Percentiles rank a stretch among this genome's conserved stretches.
Evolutionary conservation across 106 monocot species (phyloP).

Genomic region (Acorus calamus): DNA sequence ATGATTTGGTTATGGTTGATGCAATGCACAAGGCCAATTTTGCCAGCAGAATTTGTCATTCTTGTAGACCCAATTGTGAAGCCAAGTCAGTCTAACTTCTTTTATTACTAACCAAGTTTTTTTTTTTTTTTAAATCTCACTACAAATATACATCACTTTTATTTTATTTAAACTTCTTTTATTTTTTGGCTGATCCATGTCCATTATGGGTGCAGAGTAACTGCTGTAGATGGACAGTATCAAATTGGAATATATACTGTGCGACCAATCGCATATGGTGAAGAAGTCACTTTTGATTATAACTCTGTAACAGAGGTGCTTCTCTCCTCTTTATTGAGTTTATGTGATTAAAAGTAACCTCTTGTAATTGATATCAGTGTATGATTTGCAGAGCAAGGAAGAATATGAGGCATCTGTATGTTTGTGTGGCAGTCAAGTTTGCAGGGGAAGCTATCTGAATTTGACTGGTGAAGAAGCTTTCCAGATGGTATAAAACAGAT

Average conservation of each 20-base stretch:
- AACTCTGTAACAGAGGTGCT: constrained; percentile 93
- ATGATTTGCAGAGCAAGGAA: constrained; percentile 83
- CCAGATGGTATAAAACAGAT: constrained; percentile 47
- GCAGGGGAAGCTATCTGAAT: constrained; percentile 95
- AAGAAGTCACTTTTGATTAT: constrained; percentile 99
- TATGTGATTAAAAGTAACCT: constrained; percentile 1
- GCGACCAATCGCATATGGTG: constrained; percentile 79
- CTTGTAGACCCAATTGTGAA: constrained; percentile 97
- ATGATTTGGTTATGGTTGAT: constrained; percentile 98
- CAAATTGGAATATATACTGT: constrained; percentile 96
- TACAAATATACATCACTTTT: too few relatives aligned
- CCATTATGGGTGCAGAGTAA: constrained; percentile 43
- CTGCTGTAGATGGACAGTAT: constrained; percentile 98
- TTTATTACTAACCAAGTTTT: not conserved
- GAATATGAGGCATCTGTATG: constrained; percentile 98
- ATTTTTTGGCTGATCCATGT: too few relatives aligned
- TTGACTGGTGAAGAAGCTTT: constrained; percentile 88
- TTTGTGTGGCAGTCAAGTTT: constrained; percentile 92
- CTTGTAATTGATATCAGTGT: not conserved
- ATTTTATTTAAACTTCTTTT: too few relatives aligned
- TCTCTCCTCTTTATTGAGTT: not conserved
- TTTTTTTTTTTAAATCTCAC: too few relatives aligned
- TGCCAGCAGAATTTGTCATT: constrained; percentile 98
- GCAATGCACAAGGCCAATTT: constrained; percentile 99
- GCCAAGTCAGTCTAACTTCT: constrained; percentile 66